phyloP scores from a whole-genome alignment of 2,329 filamentous ascomycete species.

The Leptodontidium sp. region DNA sequence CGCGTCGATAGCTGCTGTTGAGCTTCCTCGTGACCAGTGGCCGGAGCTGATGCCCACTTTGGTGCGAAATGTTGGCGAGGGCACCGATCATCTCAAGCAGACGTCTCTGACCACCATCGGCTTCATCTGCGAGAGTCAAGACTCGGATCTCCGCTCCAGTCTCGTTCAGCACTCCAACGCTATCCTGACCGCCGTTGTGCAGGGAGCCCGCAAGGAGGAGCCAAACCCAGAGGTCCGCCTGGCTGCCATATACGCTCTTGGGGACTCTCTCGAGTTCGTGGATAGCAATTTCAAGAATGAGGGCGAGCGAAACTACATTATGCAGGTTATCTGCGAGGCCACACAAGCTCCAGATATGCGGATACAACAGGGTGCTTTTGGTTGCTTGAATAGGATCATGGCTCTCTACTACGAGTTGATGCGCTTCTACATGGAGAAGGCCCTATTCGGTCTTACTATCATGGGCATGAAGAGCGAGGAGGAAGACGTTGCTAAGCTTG shows the following conservation, averaged over 20 bases:
- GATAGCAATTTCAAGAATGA: constrained; percentile 99
- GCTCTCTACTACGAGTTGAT: constrained; percentile 99
- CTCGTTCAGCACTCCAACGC: constrained; percentile 91
- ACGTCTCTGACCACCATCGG: constrained; percentile 95
- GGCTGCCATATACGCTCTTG: constrained; percentile 91
- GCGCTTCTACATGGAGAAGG: constrained; percentile 99
- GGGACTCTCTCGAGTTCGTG: constrained; percentile 97
- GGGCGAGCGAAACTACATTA: constrained; percentile 99
- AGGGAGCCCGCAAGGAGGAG: constrained; percentile 97
- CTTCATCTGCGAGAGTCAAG: constrained; percentile 97
- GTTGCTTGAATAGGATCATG: constrained; percentile 99
- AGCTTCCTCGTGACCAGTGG: constrained; percentile 94
- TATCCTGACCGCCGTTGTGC: constrained; percentile 96
- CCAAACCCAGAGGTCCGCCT: constrained; percentile 88
- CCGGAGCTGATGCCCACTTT: constrained; percentile 86
- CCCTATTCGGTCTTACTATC: constrained; percentile 94
- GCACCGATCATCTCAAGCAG: constrained; percentile 89
- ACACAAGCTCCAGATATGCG: constrained; percentile 91
- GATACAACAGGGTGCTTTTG: constrained; percentile 96
- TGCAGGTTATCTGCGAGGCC: constrained; percentile 99
- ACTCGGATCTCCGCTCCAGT: constrained; percentile 82
- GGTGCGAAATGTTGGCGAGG: constrained; percentile 91
- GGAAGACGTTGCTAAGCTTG: constrained; percentile 97
- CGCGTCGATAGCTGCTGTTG: constrained; percentile 91
- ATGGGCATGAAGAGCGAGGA: constrained; percentile 98